phyloP scores from a whole-genome alignment of 495 filamentous ascomycete genomes.

The Penicillium fimorum region DNA sequence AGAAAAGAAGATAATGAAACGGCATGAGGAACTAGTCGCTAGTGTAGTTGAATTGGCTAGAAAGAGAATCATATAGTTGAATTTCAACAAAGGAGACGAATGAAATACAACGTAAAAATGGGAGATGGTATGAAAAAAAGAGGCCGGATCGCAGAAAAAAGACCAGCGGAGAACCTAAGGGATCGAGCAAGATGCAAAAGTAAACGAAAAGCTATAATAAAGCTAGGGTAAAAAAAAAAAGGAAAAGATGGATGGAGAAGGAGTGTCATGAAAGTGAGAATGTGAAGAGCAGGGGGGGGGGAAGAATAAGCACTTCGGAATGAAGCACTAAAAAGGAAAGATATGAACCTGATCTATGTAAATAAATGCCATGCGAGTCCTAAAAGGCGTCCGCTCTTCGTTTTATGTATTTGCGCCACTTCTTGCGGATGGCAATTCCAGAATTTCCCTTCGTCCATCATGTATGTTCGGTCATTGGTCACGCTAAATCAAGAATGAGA shows the following conservation, averaged over 20 bases:
- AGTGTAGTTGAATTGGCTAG: conserved; percentile 41
- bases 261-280: conserved; percentile 20
- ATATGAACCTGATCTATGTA: conserved; percentile 48
- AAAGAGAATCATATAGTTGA: conserved; percentile 36
- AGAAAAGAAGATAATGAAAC: conserved; percentile 10
- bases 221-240: conserved; percentile 12
- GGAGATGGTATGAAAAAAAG: conserved; percentile 39
- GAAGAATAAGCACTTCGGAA: conserved; percentile 16
- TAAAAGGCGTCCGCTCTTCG: conserved; percentile 46
- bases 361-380: conserved; percentile 46
- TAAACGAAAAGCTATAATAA: conserved; percentile 21
- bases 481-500: conserved; percentile 51
- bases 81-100: conserved; percentile 39
- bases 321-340: conserved; percentile 27
- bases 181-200: conserved; percentile 24
- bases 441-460: conserved; percentile 45
- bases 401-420: conserved; percentile 49
- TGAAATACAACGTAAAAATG: conserved; percentile 36
- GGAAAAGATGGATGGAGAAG: conserved; percentile 19
- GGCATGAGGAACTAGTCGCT: conserved; percentile 32
- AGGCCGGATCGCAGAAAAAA: conserved; percentile 30
- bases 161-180: conserved; percentile 22
- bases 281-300: conserved; percentile 12
- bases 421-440: conserved; percentile 41
- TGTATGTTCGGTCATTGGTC: conserved; percentile 51